Evolutionary conservation across 441 rosid genomes (phyloP).

Genomic region (Populus hybrid): DNA sequence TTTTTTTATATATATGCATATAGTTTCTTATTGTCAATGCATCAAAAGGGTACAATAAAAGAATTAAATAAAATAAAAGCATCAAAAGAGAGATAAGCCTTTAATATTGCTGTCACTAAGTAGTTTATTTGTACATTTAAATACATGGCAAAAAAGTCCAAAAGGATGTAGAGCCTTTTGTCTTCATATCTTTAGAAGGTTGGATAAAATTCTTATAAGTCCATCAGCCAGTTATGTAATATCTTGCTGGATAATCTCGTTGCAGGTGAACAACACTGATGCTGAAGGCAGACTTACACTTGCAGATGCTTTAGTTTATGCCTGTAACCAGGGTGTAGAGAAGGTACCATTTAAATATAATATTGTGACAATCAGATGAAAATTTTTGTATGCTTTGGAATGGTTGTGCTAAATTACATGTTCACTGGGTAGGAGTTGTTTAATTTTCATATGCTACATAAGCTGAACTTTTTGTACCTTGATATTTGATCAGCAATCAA

Average conservation of each 20-base stretch:
- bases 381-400: not conserved
- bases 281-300: constrained; percentile 97
- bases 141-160: not conserved
- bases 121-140: not conserved
- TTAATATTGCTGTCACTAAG: not conserved
- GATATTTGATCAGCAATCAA: not conserved
- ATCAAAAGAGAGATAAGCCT: not conserved
- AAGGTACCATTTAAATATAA: constrained; percentile 45
- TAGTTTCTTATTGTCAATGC: not conserved
- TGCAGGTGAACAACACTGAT: constrained; percentile 93
- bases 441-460: not conserved
- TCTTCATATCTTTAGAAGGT: not conserved
- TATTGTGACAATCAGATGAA: not conserved
- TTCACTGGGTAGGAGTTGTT: not conserved
- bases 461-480: not conserved
- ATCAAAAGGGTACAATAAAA: not conserved
- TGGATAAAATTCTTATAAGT: not conserved
- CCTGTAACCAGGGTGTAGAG: constrained; percentile 86
- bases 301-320: constrained; percentile 93
- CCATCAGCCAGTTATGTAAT: not conserved
- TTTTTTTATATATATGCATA: not conserved
- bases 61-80: not conserved
- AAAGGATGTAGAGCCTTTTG: not conserved
- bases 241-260: not conserved
- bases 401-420: no score